Percentiles rank a stretch among this genome's conserved stretches.
Evolutionary conservation across 2,329 filamentous ascomycete species (phyloP).

Genomic region (Aspergillus proliferans): DNA sequence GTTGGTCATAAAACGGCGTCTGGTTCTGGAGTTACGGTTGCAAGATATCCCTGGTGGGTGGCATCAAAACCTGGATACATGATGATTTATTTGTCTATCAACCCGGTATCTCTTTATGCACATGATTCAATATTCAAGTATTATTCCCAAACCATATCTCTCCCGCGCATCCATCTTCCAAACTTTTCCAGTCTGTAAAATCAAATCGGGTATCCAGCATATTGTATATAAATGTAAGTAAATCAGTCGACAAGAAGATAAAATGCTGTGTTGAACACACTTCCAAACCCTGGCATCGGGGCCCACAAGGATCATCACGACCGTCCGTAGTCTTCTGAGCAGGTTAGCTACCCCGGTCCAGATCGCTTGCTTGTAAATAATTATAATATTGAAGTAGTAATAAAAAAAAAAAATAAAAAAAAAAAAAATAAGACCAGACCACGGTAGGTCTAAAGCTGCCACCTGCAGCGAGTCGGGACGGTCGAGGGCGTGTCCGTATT

Average conservation of each 20-base stretch:
- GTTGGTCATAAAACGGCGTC: neutral
- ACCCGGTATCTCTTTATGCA: neutral
- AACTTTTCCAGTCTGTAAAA: slow-evolving; percentile 1
- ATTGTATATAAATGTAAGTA: slow-evolving; percentile 14
- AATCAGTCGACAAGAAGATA: slow-evolving; percentile 1
- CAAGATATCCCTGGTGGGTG: neutral
- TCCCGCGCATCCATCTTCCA: neutral
- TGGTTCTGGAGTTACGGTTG: neutral
- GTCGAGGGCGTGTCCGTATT: neutral
- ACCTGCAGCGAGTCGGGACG: neutral
- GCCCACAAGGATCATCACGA: neutral
- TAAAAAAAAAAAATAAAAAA: neutral
- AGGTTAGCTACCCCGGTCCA: slow-evolving; percentile 17
- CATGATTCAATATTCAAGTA: neutral
- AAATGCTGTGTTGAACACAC: slow-evolving; percentile 20
- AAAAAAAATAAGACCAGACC: neutral
- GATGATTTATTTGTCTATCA: neutral
- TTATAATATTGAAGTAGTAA: neutral
- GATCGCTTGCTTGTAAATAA: slow-evolving; percentile 1
- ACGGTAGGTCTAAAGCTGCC: neutral
- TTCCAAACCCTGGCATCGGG: neutral
- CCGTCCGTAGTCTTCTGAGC: slow-evolving; percentile 7
- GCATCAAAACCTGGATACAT: neutral
- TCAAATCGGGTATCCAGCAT: slow-evolving; percentile 31
- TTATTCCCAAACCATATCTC: neutral